A percentile compares a stretch with the other conserved stretches of the same genome.
These are phyloP conservation scores for Ricinus communis DNA, from an alignment of 345 rosid genomes.

Conservation along the genomic window DNA sequence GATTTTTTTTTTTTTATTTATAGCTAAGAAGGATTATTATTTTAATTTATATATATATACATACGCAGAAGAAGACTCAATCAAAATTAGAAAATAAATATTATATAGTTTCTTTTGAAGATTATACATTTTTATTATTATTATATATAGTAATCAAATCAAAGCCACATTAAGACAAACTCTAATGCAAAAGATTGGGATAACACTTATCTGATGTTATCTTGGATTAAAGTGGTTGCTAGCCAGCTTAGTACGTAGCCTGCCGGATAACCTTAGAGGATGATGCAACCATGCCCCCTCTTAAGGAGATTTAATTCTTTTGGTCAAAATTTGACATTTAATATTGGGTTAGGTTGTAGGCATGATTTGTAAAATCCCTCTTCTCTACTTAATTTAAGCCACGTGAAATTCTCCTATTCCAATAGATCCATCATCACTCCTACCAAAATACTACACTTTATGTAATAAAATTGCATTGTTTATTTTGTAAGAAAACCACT, in stretches of 20 bases:
- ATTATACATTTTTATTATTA: too few relatives aligned
- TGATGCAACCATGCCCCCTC: conserved; percentile 1
- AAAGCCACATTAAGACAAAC: neutral
- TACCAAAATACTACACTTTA: too few relatives aligned
- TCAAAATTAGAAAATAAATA: too few relatives aligned
- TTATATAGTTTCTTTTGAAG: too few relatives aligned
- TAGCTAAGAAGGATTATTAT: too few relatives aligned
- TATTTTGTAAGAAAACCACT: neutral
- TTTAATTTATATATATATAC: too few relatives aligned
- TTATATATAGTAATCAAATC: too few relatives aligned
- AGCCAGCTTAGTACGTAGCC: neutral
- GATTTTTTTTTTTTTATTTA: too few relatives aligned
- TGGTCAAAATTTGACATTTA: neutral
- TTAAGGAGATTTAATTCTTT: neutral
- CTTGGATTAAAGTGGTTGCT: neutral
- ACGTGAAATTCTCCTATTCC: neutral
- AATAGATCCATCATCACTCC: neutral
- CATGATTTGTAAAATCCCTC: conserved; percentile 12
- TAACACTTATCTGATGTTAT: neutral
- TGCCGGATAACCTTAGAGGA: neutral
- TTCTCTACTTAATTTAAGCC: neutral
- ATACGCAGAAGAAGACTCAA: too few relatives aligned
- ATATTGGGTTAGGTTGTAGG: conserved; percentile 10
- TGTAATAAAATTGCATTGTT: neutral
- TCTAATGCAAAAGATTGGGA: neutral